Base-by-base conservation (phyloP, 164 flowering plant genomes). In the Paratinospora sagittata region DNA sequence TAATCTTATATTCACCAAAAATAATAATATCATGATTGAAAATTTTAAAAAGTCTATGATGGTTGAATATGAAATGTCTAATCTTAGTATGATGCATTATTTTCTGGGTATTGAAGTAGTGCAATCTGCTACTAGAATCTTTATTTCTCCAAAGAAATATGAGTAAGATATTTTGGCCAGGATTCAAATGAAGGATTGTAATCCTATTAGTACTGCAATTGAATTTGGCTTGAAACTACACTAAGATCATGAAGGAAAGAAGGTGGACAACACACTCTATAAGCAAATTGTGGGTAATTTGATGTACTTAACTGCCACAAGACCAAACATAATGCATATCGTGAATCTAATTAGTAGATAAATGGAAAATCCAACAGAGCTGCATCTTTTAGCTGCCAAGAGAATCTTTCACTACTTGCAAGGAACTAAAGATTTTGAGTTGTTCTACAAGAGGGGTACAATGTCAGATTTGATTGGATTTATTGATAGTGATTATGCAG, bases 171-270 rank as follows among this genome's bases (percentile, higher is more conserved):
- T 37, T 4, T 65, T 65, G 16, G 24, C 0, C 14, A 30, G 47
- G 49, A 33, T 65, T 39, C 26, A 65, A n/a, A 65, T 65, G 68
- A 8, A 34, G 47, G 13, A 37, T 60, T 58, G 65, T 21, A 70
- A 70, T 60, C 12, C 47, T 13, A 27, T 60, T 26, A 45, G 27
- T 17, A 68, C 39, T 5, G 61, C 34, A 68, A 8, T 34, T 60
- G 21, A 27, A 14, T 16, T 39, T 23, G 6, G 72, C 27, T 0
- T 60, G 34, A 70, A 70, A 52, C 66, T 70, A 11, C 9, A 21
- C 1, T 26, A 34, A 10, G 43, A 55, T 65, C 23, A 0, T 13
- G 23, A 1, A 19, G 68, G 71, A 8, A 57, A 52, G 27, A 57
- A 69, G 45, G 71, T 69, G 27, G 43, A 69, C 12, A 55, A 0